These are phyloP conservation scores for Coemansia sp. DNA, from an alignment of 192 early-diverging fungal genomes.

Conservation along the genomic window DNA sequence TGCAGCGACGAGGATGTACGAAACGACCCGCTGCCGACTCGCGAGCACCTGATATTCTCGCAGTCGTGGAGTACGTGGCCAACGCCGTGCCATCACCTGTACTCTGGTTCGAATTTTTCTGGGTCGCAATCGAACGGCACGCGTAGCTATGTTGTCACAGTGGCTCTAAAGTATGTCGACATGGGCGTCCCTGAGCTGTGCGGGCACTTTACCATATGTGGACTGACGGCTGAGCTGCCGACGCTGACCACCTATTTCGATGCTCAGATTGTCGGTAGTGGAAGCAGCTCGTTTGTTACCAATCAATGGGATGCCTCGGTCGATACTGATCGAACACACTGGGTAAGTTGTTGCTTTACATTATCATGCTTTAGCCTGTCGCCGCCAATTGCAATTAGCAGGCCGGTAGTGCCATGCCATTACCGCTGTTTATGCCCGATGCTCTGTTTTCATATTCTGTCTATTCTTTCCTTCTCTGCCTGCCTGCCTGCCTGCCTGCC, in stretches of 20 bases:
- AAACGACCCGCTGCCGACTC: conserved; percentile 40
- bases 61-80: conserved; percentile 53
- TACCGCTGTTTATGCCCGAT: too few species aligned
- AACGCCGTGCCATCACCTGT: conserved; percentile 48
- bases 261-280: conserved; percentile 66
- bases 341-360: conserved; percentile 47
- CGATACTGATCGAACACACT: conserved; percentile 65
- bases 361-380: too few species aligned
- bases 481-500: too few species aligned
- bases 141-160: conserved; percentile 39
- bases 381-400: too few species aligned
- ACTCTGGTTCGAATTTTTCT: conserved; percentile 45
- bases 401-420: too few species aligned
- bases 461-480: too few species aligned
- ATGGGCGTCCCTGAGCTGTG: conserved; percentile 63
- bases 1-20: conserved; percentile 16
- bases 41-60: conserved; percentile 45
- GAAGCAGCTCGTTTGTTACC: conserved; percentile 62
- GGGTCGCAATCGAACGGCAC: conserved; percentile 47
- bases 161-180: conserved; percentile 56
- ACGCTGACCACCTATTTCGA: conserved; percentile 75
- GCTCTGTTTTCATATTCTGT: too few species aligned
- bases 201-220: conserved; percentile 70
- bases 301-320: conserved; percentile 73
- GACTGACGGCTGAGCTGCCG: conserved; percentile 68